Base-by-base conservation (phyloP, 2,329 filamentous ascomycete genomes). In the Neofusicoccum kwambonambiense region DNA sequence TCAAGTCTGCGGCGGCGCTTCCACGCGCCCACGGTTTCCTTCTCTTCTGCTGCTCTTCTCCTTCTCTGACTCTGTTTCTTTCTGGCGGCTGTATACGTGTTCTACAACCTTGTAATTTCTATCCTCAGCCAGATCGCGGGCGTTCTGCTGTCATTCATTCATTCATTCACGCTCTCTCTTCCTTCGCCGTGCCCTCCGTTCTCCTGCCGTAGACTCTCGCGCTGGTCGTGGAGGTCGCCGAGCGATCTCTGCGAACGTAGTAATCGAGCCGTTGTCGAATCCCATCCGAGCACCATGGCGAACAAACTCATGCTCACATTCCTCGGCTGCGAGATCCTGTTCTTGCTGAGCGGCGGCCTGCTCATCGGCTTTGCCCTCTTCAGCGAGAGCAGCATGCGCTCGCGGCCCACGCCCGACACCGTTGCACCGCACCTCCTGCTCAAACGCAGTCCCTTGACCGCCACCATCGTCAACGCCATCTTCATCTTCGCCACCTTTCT, bases 401-500 rank as follows among this genome's bases (percentile, higher is more conserved):
- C 76, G 17, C 72, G 71, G 22, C 79, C 78, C n/a, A 84, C 79
- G 11, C 69, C 81, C 39, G 72, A 78, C 47, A 85, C 81, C 67
- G 81, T 86, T 57, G 62, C 83, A 19, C 75, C 78, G 52, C 79
- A 84, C 68, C 69, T 87, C 56, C 74, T 87, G 58, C 78, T 87
- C 60, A 73, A 74, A 60, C 75, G 82, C 71, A 83, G 82, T 71
- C 85, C 85, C 22, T 73, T 86, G 65, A 83, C 77, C 74, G 90
- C 88, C 61, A 89, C 88, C 66, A 87, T 93, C 68, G 87, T 84
- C 73, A 93, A 93, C 76, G 86, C 88, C 67, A 82, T 88, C 71
- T 81, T 93, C 72, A 85, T 93, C 74, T 88, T 94, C 76, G 73
- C 87, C 70, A 87, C 89, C 27, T 61, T 65, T 34, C 85, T 93